phyloP scores from a whole-genome alignment of 2,329 filamentous ascomycete species.

The Colletotrichum lentis region DNA sequence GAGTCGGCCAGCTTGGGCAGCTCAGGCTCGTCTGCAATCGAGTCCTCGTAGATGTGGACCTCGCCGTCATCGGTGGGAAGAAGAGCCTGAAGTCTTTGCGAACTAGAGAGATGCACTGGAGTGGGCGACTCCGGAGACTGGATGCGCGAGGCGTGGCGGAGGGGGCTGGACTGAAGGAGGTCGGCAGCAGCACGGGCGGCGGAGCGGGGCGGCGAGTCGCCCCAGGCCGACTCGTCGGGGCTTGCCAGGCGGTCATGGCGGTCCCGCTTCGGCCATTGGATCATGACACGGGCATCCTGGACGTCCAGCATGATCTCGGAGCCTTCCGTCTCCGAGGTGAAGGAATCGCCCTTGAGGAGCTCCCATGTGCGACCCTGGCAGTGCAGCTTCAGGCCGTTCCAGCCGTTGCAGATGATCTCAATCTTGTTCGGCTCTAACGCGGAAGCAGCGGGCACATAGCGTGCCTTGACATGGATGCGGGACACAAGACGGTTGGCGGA shows the following conservation, averaged over 20 bases:
- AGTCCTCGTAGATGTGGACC: conserved; percentile 41
- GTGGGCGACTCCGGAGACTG: conserved; percentile 76
- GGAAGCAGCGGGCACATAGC: conserved; percentile 75
- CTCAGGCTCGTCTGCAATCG: conserved; percentile 46
- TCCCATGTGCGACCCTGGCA: conserved; percentile 90
- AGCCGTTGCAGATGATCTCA: conserved; percentile 90
- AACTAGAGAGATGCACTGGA: conserved; percentile 54
- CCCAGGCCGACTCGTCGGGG: conserved; percentile 75
- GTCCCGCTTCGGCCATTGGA: conserved; percentile 80
- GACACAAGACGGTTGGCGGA: conserved; percentile 93
- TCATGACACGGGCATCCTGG: conserved; percentile 86
- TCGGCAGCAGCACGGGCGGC: conserved; percentile 45
- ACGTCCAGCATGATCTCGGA: conserved; percentile 95
- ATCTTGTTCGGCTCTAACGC: conserved; percentile 78
- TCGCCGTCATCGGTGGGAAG: conserved; percentile 46
- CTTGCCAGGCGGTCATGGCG: conserved; percentile 58
- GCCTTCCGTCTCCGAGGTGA: conserved; percentile 86
- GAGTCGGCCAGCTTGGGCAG: conserved; percentile 46
- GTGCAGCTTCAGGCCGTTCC: conserved; percentile 94
- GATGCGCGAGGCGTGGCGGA: conserved; percentile 66
- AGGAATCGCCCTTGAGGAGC: conserved; percentile 85
- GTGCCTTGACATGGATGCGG: conserved; percentile 88
- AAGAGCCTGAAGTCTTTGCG: conserved; percentile 56
- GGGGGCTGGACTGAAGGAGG: conserved; percentile 67
- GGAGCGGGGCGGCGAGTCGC: conserved; percentile 63